Base-by-base conservation (phyloP, 768 basidiomycete species). In the Lactifluus subvellereus region DNA sequence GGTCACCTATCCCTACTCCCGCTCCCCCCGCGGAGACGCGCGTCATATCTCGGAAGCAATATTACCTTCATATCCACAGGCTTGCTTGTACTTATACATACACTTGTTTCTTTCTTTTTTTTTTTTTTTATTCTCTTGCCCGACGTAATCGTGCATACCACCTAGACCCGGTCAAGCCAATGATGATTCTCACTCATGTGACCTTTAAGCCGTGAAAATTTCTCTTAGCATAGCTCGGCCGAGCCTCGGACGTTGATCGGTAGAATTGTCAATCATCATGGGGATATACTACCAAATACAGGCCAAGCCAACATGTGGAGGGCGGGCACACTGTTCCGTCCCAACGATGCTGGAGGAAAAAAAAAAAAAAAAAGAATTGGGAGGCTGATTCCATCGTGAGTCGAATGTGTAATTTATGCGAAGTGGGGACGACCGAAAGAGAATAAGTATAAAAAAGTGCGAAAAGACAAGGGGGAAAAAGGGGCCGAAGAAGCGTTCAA, bases 81-180 rank as follows among this genome's bases (percentile, higher is more conserved):
- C 37, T 35, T 59, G 45, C 62, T 40, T 65, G 64, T 65, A 63
- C 45, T 42, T 48, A 16, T 47, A 57, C 63, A 55, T 49, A 58
- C 61, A 43, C 38, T 43, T 35, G 37, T 55, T 59, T 51, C 52
- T 51, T 27, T 40, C 14, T 35, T 45, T 16, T n/a, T 22, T 43
- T 5, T 37, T 8, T 22, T 43, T 5, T 37, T 8, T n/a, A 10
- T n/a, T 33, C 59, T 42, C 18, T 54, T 54, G 49, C 38, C 56
- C 7, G 43, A 59, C 54, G 53, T 54, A 50, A 43, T 59, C 45
- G 38, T 50, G 53, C 62, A 64, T 49, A 40, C 51, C 59, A 40
- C 58, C 55, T 48, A 64, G 40, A 58, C 42, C n/a, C 57, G 32
- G 43, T n/a, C 38, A 50, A 30, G 51, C 30, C n/a, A n/a, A 32